These are phyloP conservation scores for Nicotiana noctiflora DNA, from an alignment of 257 asterid genomes.

Conservation along the genomic window DNA sequence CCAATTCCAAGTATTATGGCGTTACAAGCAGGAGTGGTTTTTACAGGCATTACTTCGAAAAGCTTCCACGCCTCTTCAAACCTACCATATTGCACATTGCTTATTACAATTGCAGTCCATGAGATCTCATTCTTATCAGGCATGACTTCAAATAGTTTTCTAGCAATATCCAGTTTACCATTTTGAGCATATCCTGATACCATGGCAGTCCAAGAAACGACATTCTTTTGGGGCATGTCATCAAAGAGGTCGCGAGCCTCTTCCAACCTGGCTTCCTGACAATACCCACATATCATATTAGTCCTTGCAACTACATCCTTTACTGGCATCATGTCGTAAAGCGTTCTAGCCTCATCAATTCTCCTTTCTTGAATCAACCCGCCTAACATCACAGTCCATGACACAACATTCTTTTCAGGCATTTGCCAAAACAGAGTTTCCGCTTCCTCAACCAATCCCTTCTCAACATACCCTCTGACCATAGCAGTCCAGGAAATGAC, in stretches of 20 bases:
- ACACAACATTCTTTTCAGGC: conserved; percentile 68
- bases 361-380: conserved; percentile 48
- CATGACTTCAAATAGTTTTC: conserved; percentile 83
- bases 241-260: conserved; percentile 70
- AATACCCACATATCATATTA: conserved; percentile 65
- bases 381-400: conserved; percentile 75
- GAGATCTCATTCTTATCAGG: conserved; percentile 72
- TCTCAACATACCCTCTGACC: conserved; percentile 60
- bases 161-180: conserved; percentile 55
- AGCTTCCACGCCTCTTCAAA: conserved; percentile 53
- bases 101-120: conserved; percentile 71
- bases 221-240: conserved; percentile 40
- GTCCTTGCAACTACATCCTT: conserved; percentile 60
- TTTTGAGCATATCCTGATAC: conserved; percentile 57
- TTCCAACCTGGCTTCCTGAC: conserved; percentile 49
- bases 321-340: conserved; percentile 49
- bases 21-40: conserved; percentile 50
- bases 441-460: conserved; percentile 48
- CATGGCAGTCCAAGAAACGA: conserved; percentile 74
- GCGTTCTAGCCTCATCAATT: conserved; percentile 47
- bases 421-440: conserved; percentile 58
- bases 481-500: conserved; percentile 64
- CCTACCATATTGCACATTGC: conserved; percentile 54
- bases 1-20: conserved; percentile 52
- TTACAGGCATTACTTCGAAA: conserved; percentile 47